Evolutionary conservation across 1,284 basidiomycete species (phyloP), one percentile per base, ranked within the genome.

Genomic region (Malassezia yamatoensis): DNA sequence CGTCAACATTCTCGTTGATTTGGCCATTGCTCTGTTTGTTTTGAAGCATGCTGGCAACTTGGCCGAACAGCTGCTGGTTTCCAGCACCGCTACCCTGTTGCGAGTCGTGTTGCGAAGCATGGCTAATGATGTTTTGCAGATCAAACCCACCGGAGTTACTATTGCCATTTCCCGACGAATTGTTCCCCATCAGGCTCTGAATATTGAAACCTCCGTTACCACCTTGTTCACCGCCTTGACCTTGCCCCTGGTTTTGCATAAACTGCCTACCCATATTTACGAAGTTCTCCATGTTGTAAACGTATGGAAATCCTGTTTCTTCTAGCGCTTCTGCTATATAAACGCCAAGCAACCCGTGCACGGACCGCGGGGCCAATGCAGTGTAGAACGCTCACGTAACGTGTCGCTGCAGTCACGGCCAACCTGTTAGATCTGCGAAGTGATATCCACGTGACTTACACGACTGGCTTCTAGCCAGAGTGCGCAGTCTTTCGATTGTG

Each of bases 261-360:
- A 53, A 58, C 16, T 58, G 39, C 33, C 37, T 24, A 20, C 55
- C 55, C 50, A 58, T 53, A 24, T 53, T 52, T 35, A 58, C 55
- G 39, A 58, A 58, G 55, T 58, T 58, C 45, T 58, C 55, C 55
- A 58, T 58, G 39, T 11, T 58, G 44, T 15, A 40, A 3, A 41
- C 13, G 39, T 10, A 21, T 41, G 5, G 2, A 2, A 16, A 41
- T 11, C 39, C 39, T 15, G 39, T 21, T 41, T 21, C 39, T 21
- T 16, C 39, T 13, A 41, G 39, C 39, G 39, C 39, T 29, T 29
- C 24, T 7, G 24, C 24, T 29, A 29, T 29, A 29, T 29, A 29
- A 29, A 29, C 24, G 24, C 24, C 24, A 29, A 29, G 24, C 24
- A 7, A 29, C 24, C 24, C 24, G 24, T 29, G 24, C 24, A 29